Percentiles rank a stretch among this genome's conserved stretches.
These are phyloP conservation scores for Trichophaea hybrida DNA, from an alignment of 2,329 filamentous ascomycete species.

Conservation along the genomic window DNA sequence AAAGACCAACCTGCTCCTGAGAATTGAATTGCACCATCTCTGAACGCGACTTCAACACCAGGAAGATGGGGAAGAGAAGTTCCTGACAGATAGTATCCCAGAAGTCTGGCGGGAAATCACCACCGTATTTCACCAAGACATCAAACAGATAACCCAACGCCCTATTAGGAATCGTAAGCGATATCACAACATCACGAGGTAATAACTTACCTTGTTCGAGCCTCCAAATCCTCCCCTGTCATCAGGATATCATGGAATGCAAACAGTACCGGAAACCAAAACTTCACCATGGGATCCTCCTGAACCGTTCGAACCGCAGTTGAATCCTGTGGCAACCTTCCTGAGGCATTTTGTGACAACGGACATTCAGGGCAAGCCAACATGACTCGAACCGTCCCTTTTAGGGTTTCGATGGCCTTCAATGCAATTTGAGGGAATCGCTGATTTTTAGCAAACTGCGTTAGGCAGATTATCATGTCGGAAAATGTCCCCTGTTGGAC, in stretches of 20 bases:
- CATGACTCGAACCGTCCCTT: constrained; percentile 89
- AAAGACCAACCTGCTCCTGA: constrained; percentile 93
- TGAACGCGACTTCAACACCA: constrained; percentile 88
- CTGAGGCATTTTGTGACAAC: constrained; percentile 50
- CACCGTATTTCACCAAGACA: constrained; percentile 74
- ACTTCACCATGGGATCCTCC: constrained; percentile 73
- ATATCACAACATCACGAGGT: constrained; percentile 6
- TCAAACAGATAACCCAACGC: constrained; percentile 96
- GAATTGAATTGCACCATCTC: constrained; percentile 93
- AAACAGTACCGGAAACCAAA: constrained; percentile 96
- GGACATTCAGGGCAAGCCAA: constrained; percentile 90
- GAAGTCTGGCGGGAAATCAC: constrained; percentile 82
- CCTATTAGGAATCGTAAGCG: constrained; percentile 27
- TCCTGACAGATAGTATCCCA: constrained; percentile 99
- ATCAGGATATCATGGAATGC: constrained; percentile 98
- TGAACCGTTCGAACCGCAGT: constrained; percentile 41
- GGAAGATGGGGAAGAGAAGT: constrained; percentile 93
- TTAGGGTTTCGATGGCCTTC: constrained; percentile 86
- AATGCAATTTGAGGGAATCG: constrained; percentile 98
- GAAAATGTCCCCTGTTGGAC: constrained; percentile 95
- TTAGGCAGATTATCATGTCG: constrained; percentile 88
- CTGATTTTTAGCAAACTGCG: constrained; percentile 97
- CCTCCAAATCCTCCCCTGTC: constrained; percentile 96
- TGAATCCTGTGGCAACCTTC: constrained; percentile 34
- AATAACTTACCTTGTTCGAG: constrained; percentile 46